Base-by-base conservation (phyloP, 2,329 filamentous ascomycete genomes). In the Aspergillus sp. region DNA sequence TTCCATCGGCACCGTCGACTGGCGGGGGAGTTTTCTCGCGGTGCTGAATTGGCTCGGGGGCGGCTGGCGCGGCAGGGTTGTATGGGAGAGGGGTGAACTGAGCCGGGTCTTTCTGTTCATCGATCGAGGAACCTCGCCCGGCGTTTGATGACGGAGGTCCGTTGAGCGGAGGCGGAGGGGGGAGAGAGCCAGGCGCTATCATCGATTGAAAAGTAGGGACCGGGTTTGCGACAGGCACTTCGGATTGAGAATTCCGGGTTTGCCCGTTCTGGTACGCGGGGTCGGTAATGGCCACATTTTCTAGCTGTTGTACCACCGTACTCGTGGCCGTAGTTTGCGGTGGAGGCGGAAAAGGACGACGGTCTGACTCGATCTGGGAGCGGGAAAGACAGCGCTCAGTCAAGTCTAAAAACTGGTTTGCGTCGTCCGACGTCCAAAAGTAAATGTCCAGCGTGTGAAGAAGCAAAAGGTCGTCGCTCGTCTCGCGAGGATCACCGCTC, bases 11-110 rank as follows among this genome's bases (percentile, higher is more conserved):
- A 42, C 79, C 84, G 70, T 88, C 86, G 26, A 77, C 75, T 12
- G 86, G 86, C 6, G 86, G 86, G 2, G 86, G 86, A 4, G 86
- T 88, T 75, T 87, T 87, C 71, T 88, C 86, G n/a, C 86, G 82
- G 66, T 86, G 82, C 47, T 82, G 79, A 55, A 88, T 87, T 2
- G 84, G 85, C 68, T 89, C 86, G 6, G 86, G 86, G 0, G 85
- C 85, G n/a, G 85, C 79, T 22, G 86, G 86, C 5, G 86, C 86
- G 10, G 86, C 85, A 16, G 86, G 86, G 64, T 88, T 88, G 69
- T 89, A 89, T n/a, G 84, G 82, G 61, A 86, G 77, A 3, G 84
- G 84, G 2, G 80, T 72, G 60, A 78, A 82, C 63, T 70, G 74
- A 42, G 73, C 69, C 49, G 73, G 63, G 32, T 42, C 36, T 42